Evolutionary conservation across 208 protist species (phyloP).

Genomic region (Leishmania major): DNA sequence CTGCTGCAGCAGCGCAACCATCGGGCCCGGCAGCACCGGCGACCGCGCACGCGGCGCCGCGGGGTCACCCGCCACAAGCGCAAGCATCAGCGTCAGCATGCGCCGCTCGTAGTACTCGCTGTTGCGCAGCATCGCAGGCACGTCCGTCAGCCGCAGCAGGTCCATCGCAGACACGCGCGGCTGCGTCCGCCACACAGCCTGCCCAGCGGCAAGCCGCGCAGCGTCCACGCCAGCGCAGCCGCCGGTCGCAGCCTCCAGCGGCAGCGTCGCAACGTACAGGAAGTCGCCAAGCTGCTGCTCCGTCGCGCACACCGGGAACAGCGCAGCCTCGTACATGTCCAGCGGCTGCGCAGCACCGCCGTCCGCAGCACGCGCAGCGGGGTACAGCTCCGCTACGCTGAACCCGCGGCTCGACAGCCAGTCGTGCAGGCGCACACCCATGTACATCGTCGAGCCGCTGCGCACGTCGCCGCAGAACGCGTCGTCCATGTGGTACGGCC

Average conservation of each 20-base stretch:
- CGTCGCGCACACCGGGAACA: slow-evolving; percentile 43
- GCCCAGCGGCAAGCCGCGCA: slow-evolving; percentile 14
- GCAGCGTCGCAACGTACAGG: slow-evolving; percentile 30
- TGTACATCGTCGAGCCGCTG: slow-evolving; percentile 30
- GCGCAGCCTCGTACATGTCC: slow-evolving; percentile 36
- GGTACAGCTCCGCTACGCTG: slow-evolving; percentile 23
- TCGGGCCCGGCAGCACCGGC: slow-evolving; percentile 9
- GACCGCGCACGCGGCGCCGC: neutral
- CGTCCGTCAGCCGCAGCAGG: slow-evolving; percentile 37
- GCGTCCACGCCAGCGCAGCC: slow-evolving; percentile 14
- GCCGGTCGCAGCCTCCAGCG: neutral
- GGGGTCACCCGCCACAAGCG: slow-evolving; percentile 12
- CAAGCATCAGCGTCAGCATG: slow-evolving; percentile 33
- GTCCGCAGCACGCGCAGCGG: neutral
- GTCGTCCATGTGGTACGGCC: slow-evolving; percentile 51
- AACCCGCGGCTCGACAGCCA: slow-evolving; percentile 40
- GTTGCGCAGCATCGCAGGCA: slow-evolving; percentile 23
- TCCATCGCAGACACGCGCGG: slow-evolving; percentile 46
- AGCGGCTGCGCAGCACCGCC: neutral
- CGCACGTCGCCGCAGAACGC: slow-evolving; percentile 35
- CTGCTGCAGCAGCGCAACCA: slow-evolving; percentile 25
- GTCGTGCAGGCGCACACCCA: slow-evolving; percentile 28
- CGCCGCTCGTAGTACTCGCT: slow-evolving; percentile 40
- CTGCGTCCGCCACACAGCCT: slow-evolving; percentile 33
- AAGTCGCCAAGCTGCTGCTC: slow-evolving; percentile 35